phyloP scores from a whole-genome alignment of 2,329 filamentous ascomycete species.

The Xylariales sp. region DNA sequence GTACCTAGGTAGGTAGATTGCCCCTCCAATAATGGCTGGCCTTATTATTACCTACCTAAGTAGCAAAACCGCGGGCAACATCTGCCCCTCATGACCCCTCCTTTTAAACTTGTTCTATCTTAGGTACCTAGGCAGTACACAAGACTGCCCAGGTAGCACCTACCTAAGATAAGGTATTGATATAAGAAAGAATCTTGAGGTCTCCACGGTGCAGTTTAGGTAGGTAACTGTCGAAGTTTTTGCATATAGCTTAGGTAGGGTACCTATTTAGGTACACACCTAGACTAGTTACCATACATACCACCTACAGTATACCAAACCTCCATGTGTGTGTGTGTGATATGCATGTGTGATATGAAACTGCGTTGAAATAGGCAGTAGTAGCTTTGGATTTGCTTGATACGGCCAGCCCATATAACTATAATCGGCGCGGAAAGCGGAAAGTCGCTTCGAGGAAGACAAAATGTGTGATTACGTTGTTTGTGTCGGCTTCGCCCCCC shows the following conservation, averaged over 20 bases:
- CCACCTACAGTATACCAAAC: too few species aligned
- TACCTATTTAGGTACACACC: too few species aligned
- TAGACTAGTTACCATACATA: too few species aligned
- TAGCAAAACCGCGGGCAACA: background rate
- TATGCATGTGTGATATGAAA: conserved; percentile 14
- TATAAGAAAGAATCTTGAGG: background rate
- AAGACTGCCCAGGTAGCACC: too few species aligned
- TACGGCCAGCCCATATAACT: background rate
- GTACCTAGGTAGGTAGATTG: too few species aligned
- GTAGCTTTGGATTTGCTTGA: conserved; percentile 11
- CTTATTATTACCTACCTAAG: background rate
- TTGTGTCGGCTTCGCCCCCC: conserved; percentile 40
- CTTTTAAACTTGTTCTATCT: conserved; percentile 9
- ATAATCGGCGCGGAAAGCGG: conserved; percentile 3
- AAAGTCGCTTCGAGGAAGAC: background rate
- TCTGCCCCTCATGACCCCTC: conserved; percentile 40
- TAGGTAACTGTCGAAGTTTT: too few species aligned
- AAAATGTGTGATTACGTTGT: conserved; percentile 22
- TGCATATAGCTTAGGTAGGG: too few species aligned
- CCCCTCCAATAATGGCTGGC: conserved; percentile 6
- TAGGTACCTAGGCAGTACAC: too few species aligned
- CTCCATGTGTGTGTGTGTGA: too few species aligned
- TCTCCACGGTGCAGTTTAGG: background rate
- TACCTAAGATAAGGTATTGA: background rate
- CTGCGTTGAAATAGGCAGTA: conserved; percentile 26